phyloP scores from a whole-genome alignment of 345 rosid species.

The Gossypium longicalyx region DNA sequence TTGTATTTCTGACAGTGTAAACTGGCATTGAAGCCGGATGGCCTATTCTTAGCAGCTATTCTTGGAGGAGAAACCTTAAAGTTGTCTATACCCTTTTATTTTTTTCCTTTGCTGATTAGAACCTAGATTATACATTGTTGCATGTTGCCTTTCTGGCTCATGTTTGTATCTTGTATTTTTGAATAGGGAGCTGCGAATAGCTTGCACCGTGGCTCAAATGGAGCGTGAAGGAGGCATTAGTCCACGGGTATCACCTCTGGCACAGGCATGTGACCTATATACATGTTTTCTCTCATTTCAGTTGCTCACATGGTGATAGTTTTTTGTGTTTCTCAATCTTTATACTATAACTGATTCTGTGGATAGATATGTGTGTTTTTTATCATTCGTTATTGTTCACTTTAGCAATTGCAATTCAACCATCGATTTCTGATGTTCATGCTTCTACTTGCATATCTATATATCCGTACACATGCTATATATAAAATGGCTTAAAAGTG shows the following conservation, averaged over 20 bases:
- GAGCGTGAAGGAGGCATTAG: slow-evolving; percentile 99
- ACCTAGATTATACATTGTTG: not conserved
- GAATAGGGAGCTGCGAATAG: slow-evolving; percentile 84
- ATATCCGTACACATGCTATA: not conserved
- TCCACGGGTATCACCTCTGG: slow-evolving; percentile 90
- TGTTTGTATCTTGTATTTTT: slow-evolving; percentile 14
- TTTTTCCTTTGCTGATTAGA: slow-evolving; percentile 3
- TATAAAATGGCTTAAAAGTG: not conserved
- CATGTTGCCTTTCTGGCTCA: slow-evolving; percentile 6
- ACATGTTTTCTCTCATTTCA: not conserved
- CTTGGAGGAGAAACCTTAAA: slow-evolving; percentile 98
- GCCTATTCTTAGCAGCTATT: slow-evolving; percentile 95
- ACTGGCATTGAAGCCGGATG: slow-evolving; percentile 96
- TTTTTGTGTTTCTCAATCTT: not conserved
- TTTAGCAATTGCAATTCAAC: not conserved
- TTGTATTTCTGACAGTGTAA: slow-evolving; percentile 61
- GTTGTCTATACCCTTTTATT: slow-evolving; percentile 34
- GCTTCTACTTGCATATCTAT: not conserved
- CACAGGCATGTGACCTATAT: slow-evolving; percentile 53
- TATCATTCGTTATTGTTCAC: not conserved
- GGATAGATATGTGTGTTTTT: not conserved
- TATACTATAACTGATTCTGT: not conserved
- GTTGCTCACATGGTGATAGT: not conserved
- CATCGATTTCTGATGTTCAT: not conserved
- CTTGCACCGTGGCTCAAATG: slow-evolving; percentile 97